Percentiles rank a stretch among this genome's conserved stretches.
phyloP scores from a whole-genome alignment of 768 basidiomycete genomes.

The Hygrocybe punicea region DNA sequence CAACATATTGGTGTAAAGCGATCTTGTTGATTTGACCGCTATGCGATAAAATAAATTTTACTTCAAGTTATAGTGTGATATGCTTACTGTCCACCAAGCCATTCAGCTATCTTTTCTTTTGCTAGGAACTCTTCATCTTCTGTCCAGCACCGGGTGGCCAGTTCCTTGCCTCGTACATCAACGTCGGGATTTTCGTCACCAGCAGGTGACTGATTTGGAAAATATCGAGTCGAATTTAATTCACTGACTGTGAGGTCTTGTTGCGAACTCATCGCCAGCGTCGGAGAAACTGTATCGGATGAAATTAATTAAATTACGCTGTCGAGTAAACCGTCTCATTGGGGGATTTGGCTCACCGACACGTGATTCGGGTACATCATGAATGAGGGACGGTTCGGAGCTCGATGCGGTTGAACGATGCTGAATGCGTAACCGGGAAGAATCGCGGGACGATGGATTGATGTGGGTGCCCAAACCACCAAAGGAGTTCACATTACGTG shows the following conservation, averaged over 20 bases:
- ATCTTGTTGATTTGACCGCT: conserved; percentile 76
- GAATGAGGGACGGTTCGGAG: conserved; percentile 78
- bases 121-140: conserved; percentile 83
- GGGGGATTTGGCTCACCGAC: conserved; percentile 39
- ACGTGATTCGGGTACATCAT: conserved; percentile 48
- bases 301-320: conserved; percentile 2
- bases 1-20: conserved; percentile 76
- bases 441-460: conserved; percentile 23
- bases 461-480: conserved; percentile 15
- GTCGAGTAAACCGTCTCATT: conserved; percentile 11
- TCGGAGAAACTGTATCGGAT: conserved; percentile 3
- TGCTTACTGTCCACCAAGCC: conserved; percentile 88
- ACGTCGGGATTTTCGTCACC: conserved; percentile 55
- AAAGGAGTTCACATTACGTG: conserved; percentile 38
- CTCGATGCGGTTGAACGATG: conserved; percentile 72
- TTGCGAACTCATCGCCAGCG: conserved; percentile 39
- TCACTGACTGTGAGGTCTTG: conserved; percentile 58
- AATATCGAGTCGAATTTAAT: conserved; percentile 42
- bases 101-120: conserved; percentile 93
- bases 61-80: conserved; percentile 3
- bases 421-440: conserved; percentile 53
- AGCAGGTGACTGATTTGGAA: conserved; percentile 43
- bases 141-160: conserved; percentile 77
- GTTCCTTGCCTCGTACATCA: conserved; percentile 61
- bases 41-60: conserved; percentile 3